phyloP scores from a whole-genome alignment of 768 basidiomycete genomes.

The Tephrocybe sp. region DNA sequence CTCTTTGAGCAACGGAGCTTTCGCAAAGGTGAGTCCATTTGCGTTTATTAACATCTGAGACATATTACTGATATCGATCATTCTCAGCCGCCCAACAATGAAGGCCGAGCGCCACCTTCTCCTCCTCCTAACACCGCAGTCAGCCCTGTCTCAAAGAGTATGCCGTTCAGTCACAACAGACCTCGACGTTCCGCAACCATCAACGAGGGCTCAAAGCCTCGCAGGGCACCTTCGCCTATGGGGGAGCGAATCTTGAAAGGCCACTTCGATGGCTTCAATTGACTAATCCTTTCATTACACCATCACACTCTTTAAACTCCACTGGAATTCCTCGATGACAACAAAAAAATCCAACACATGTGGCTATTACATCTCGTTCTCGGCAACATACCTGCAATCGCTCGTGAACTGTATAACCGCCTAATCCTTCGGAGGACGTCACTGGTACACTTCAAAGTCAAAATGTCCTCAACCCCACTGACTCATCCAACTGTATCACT shows the following conservation, averaged over 20 bases:
- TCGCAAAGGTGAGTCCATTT: conserved; percentile 50
- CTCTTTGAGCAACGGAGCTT: conserved; percentile 58
- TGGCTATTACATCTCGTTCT: conserved; percentile 17
- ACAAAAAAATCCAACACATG: conserved; percentile 11
- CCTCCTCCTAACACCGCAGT: conserved; percentile 54
- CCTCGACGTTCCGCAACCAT: conserved; percentile 63
- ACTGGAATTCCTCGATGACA: conserved; percentile 5
- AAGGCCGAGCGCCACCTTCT: conserved; percentile 32
- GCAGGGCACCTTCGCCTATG: conserved; percentile 82
- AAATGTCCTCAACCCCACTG: not conserved
- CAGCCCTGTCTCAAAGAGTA: conserved; percentile 31
- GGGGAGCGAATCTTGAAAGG: conserved; percentile 89
- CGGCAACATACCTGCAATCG: conserved; percentile 39
- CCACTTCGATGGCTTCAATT: conserved; percentile 89
- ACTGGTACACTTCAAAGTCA: not conserved
- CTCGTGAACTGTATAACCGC: conserved; percentile 24
- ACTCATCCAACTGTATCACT: conserved; percentile 6
- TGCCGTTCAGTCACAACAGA: conserved; percentile 29
- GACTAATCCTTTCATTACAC: conserved; percentile 20
- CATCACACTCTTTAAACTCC: conserved; percentile 13
- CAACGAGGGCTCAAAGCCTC: conserved; percentile 45
- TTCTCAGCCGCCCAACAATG: conserved; percentile 25
- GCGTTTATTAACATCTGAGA: not conserved
- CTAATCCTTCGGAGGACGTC: conserved; percentile 5
- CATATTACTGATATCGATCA: conserved; percentile 12